Evolutionary conservation across 345 rosid species (phyloP).

Genomic region (Pistacia vera): DNA sequence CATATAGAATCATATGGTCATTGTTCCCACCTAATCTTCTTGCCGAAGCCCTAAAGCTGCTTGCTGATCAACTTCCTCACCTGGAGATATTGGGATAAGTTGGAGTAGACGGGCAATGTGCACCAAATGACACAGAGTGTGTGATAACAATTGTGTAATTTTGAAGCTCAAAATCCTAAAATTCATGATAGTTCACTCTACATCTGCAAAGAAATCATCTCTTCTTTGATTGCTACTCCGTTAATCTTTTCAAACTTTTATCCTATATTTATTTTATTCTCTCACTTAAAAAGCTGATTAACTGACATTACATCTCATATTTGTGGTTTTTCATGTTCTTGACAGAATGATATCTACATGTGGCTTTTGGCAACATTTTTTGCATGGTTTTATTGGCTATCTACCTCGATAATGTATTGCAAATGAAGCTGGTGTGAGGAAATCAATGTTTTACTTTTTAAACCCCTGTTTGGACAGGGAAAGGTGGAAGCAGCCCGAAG

Average conservation of each 20-base stretch:
- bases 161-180: constrained; percentile 16
- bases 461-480: constrained; percentile 87
- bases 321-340: constrained; percentile 23
- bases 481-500: constrained; percentile 76
- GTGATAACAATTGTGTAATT: constrained; percentile 63
- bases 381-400: constrained; percentile 76
- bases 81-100: constrained; percentile 75
- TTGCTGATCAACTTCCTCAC: constrained; percentile 62
- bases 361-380: constrained; percentile 69
- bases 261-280: background rate
- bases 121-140: constrained; percentile 56
- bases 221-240: background rate
- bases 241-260: background rate
- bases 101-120: constrained; percentile 74
- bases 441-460: constrained; percentile 71
- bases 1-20: constrained; percentile 63
- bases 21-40: constrained; percentile 93
- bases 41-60: constrained; percentile 54
- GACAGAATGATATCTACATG: constrained; percentile 74
- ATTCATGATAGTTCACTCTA: background rate
- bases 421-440: constrained; percentile 81
- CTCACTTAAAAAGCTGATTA: background rate
- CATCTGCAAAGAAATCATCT: background rate
- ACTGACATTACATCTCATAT: background rate
- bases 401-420: constrained; percentile 86